These are phyloP conservation scores for Coccomyxa subellipsoidea DNA, from an alignment of 163 green algal species.

Conservation along the genomic window DNA sequence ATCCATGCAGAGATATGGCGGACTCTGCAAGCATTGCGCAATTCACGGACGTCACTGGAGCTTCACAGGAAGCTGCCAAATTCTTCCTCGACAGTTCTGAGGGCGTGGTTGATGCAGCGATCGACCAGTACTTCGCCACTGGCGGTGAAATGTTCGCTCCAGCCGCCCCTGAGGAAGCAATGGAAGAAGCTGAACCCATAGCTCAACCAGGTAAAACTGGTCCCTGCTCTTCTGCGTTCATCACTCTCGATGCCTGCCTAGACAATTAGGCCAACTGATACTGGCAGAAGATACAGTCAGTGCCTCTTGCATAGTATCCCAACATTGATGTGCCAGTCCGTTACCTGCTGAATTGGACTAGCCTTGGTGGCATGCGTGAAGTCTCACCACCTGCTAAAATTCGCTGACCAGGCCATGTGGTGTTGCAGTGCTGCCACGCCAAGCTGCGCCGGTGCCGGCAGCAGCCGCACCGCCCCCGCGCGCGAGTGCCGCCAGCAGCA, in stretches of 20 bases:
- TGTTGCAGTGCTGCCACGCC: background rate
- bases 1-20: background rate
- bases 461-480: background rate
- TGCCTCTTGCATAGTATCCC: too few species aligned
- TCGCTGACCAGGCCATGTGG: background rate
- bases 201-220: background rate
- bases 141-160: constrained; percentile 16
- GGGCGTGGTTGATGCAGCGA: constrained; percentile 27
- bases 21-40: constrained; percentile 12
- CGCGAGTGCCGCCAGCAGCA: background rate
- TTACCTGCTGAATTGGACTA: too few species aligned
- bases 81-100: constrained; percentile 22
- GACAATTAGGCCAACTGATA: too few species aligned
- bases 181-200: background rate
- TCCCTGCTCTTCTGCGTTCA: background rate
- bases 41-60: constrained; percentile 37
- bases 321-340: too few species aligned
- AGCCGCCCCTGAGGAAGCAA: background rate
- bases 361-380: too few species aligned
- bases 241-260: too few species aligned
- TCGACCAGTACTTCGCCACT: constrained; percentile 33
- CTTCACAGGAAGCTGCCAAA: constrained; percentile 15
- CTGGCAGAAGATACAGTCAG: too few species aligned
- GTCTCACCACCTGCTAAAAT: too few species aligned
- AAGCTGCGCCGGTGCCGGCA: background rate